Evolutionary conservation across 768 basidiomycete species (phyloP).

Genomic region (Tulasnella sp.): DNA sequence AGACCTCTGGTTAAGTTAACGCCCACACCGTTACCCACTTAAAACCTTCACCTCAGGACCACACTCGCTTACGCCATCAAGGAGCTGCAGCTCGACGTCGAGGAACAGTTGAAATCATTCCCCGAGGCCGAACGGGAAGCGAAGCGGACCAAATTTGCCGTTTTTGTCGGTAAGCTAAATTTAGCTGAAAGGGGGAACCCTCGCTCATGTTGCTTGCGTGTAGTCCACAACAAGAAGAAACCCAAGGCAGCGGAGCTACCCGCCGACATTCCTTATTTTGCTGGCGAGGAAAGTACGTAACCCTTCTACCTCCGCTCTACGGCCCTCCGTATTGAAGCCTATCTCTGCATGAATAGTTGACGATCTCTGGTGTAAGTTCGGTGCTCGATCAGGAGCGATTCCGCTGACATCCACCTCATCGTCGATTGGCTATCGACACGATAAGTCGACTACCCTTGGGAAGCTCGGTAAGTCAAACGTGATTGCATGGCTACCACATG

Average conservation of each 20-base stretch:
- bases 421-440: conserved; percentile 10
- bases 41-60: background rate
- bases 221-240: conserved; percentile 90
- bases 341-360: conserved; percentile 28
- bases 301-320: background rate
- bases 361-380: conserved; percentile 24
- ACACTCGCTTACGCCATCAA: conserved; percentile 72
- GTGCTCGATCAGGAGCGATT: background rate
- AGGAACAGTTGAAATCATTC: conserved; percentile 61
- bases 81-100: conserved; percentile 90
- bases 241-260: conserved; percentile 79
- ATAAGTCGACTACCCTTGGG: conserved; percentile 88
- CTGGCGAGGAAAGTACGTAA: conserved; percentile 61
- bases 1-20: background rate
- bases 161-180: conserved; percentile 68
- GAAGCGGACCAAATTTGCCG: conserved; percentile 77
- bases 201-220: background rate
- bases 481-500: background rate
- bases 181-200: background rate
- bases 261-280: conserved; percentile 72
- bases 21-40: background rate
- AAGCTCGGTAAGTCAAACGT: conserved; percentile 60
- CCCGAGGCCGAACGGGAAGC: conserved; percentile 77
- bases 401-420: background rate
- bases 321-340: conserved; percentile 18